Evolutionary conservation across 2,329 filamentous ascomycete species (phyloP).

Genomic region (Penicillium psychrosexuale): DNA sequence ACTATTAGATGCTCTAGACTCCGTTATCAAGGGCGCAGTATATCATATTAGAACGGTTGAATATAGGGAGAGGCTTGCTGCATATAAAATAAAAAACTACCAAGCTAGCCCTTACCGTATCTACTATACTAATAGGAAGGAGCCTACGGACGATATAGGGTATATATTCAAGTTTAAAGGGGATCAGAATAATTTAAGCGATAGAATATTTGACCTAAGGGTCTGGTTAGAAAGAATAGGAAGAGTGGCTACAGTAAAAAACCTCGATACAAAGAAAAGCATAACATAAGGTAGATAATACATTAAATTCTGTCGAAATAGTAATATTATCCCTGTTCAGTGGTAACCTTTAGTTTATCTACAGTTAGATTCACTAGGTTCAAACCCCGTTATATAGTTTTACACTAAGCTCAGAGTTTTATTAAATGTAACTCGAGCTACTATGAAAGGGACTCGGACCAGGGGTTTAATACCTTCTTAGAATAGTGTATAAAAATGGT

Average conservation of each 20-base stretch:
- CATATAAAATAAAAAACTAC: constrained; percentile 24
- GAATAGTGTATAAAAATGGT: too few relatives aligned
- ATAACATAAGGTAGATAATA: background rate
- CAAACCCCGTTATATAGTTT: too few relatives aligned
- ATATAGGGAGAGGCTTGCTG: constrained; percentile 21
- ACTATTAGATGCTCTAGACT: constrained; percentile 16
- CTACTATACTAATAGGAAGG: constrained; percentile 8
- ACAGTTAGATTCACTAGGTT: too few relatives aligned
- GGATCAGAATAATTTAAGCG: constrained; percentile 16
- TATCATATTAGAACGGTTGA: constrained; percentile 23
- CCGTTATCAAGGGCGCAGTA: constrained; percentile 21
- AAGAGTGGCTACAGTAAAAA: constrained; percentile 2
- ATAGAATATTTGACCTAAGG: constrained; percentile 20
- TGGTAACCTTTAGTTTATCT: too few relatives aligned
- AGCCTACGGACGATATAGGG: background rate
- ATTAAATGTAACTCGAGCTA: too few relatives aligned
- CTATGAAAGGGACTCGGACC: too few relatives aligned
- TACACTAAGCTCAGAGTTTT: too few relatives aligned
- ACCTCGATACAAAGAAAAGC: constrained; percentile 1
- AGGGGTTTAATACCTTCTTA: too few relatives aligned
- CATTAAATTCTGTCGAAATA: background rate
- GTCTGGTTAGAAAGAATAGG: constrained; percentile 18
- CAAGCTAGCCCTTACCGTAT: constrained; percentile 6
- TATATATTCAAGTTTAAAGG: constrained; percentile 22
- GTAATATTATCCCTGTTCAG: background rate